phyloP scores from a whole-genome alignment of 2,329 filamentous ascomycete species.

The Aureobasidium sp. region DNA sequence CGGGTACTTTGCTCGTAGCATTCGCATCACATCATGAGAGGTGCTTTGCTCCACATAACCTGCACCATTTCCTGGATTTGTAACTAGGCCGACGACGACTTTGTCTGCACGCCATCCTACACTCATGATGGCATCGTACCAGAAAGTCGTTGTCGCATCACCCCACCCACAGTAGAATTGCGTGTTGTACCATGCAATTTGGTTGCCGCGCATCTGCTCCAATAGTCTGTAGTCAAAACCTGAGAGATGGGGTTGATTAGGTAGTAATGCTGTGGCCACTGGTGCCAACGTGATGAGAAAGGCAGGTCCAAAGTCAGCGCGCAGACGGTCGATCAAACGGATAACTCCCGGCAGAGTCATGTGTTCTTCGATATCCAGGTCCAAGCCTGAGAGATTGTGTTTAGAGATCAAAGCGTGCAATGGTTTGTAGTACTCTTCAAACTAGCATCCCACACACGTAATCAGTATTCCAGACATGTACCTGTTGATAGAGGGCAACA shows the following conservation, averaged over 20 bases:
- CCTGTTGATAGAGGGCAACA: neutral
- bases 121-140: conserved; percentile 48
- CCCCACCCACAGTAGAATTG: conserved; percentile 95
- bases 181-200: conserved; percentile 79
- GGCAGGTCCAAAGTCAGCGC: conserved; percentile 56
- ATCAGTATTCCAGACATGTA: neutral
- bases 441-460: conserved; percentile 33
- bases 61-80: conserved; percentile 65
- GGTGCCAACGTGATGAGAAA: conserved; percentile 80
- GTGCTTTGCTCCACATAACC: conserved; percentile 53
- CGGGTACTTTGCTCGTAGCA: conserved; percentile 54
- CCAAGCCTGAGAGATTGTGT: conserved; percentile 60
- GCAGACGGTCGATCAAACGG: conserved; percentile 42
- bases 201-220: conserved; percentile 57
- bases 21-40: conserved; percentile 51
- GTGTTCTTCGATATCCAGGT: conserved; percentile 73
- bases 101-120: conserved; percentile 66
- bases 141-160: conserved; percentile 47
- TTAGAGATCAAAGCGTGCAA: conserved; percentile 58
- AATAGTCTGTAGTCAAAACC: conserved; percentile 76
- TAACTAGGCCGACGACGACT: conserved; percentile 75
- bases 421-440: conserved; percentile 67
- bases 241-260: conserved; percentile 55
- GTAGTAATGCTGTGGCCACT: conserved; percentile 67
- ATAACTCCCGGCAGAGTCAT: conserved; percentile 61